Evolutionary conservation across 495 filamentous ascomycete genomes (phyloP).

Genomic region (Neurospora terricola): DNA sequence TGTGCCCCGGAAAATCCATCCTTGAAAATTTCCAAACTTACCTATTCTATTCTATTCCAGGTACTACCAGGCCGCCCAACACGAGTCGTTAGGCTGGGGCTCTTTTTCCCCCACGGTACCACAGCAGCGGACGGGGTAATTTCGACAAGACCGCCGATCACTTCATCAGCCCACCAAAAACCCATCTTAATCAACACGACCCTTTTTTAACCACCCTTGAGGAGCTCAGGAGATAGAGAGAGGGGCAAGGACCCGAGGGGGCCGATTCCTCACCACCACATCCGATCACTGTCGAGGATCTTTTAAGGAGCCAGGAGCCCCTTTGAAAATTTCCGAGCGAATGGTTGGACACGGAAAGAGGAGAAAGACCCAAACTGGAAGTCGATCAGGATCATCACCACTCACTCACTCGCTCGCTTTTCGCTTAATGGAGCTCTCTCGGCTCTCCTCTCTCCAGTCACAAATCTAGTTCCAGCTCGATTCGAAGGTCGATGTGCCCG

Average conservation of each 20-base stretch:
- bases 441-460: background rate
- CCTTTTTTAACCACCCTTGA: background rate
- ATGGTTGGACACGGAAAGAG: background rate
- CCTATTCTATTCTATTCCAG: background rate
- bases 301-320: background rate
- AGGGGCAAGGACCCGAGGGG: background rate
- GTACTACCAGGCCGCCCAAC: background rate
- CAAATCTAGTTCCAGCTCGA: background rate
- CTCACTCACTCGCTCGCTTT: background rate
- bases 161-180: background rate
- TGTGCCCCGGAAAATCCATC: background rate
- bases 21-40: background rate
- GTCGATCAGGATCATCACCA: background rate
- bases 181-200: background rate
- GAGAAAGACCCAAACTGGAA: background rate
- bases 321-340: background rate
- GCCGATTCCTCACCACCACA: background rate
- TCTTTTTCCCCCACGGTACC: background rate
- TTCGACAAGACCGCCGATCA: background rate
- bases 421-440: background rate
- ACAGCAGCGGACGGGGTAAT: background rate
- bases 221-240: background rate
- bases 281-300: background rate
- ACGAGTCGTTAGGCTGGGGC: background rate
- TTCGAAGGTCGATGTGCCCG: background rate